These are phyloP conservation scores for Cercospora sp. DNA, from an alignment of 2,329 filamentous ascomycete species.

Conservation along the genomic window DNA sequence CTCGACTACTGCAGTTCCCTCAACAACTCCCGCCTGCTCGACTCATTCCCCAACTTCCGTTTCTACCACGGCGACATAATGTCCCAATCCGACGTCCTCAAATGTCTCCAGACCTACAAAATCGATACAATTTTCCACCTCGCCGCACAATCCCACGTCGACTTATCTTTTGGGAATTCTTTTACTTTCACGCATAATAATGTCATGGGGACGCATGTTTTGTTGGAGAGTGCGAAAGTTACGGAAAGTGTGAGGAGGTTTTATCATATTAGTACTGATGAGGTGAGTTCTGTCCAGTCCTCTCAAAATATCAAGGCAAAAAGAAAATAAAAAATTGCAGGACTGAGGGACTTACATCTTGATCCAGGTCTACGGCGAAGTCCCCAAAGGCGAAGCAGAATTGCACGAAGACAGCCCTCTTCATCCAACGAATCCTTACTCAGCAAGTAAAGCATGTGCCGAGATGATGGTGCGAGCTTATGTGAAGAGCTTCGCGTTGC, in stretches of 20 bases:
- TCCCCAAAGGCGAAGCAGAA: conserved; percentile 70
- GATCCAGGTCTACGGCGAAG: conserved; percentile 75
- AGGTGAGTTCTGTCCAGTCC: conserved; percentile 21
- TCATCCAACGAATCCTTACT: conserved; percentile 71
- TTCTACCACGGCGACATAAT: conserved; percentile 82
- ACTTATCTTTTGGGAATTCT: conserved; percentile 79
- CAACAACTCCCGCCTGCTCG: conserved; percentile 73
- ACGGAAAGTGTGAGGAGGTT: conserved; percentile 67
- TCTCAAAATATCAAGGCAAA: too few species aligned
- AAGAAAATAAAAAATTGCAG: too few species aligned
- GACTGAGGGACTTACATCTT: conserved; percentile 17
- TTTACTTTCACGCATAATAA: conserved; percentile 80
- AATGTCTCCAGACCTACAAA: conserved; percentile 68
- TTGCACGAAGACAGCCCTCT: conserved; percentile 72
- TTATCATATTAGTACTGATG: conserved; percentile 81
- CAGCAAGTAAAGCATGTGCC: conserved; percentile 43
- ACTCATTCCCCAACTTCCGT: conserved; percentile 69
- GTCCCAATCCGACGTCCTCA: conserved; percentile 67
- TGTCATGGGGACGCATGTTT: conserved; percentile 79
- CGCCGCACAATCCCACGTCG: conserved; percentile 82
- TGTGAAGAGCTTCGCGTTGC: conserved; percentile 77
- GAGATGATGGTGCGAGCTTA: conserved; percentile 69
- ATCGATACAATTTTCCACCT: conserved; percentile 84
- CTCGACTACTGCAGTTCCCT: conserved; percentile 79
- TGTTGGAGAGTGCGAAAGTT: conserved; percentile 74